Conservation (phyloP, 2,329 filamentous ascomycete species). For the Biscogniauxia sp. region DNA sequence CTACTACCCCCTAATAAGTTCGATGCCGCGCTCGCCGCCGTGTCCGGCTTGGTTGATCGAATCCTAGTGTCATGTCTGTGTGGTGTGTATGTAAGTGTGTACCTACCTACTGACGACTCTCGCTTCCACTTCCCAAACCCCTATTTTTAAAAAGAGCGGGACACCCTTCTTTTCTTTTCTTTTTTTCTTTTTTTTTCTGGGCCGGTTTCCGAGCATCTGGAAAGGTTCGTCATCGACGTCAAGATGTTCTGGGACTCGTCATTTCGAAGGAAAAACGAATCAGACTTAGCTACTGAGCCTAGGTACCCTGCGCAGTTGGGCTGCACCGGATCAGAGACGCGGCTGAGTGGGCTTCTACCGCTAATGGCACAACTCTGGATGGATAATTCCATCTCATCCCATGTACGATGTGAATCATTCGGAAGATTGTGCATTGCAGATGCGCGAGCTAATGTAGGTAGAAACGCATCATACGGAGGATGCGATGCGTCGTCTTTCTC, state of each 20-base stretch:
- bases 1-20: not conserved
- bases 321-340: not conserved
- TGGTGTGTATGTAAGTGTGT: no score
- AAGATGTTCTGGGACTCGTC: not conserved
- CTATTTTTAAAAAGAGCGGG: not conserved
- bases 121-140: not conserved
- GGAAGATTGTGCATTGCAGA: conserved; percentile 3
- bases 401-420: conserved; percentile 1
- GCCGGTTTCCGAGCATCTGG: not conserved
- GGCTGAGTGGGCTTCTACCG: not conserved
- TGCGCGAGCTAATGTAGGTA: not conserved
- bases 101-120: no score
- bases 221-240: not conserved
- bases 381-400: not conserved
- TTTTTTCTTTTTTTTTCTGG: not conserved
- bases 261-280: not conserved
- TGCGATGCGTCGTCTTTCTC: not conserved
- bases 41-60: no score
- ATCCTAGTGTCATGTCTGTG: no score
- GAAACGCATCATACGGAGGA: not conserved
- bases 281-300: not conserved
- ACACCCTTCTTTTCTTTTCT: not conserved
- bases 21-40: not conserved
- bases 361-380: not conserved
- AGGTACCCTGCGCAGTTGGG: not conserved